Conservation (phyloP, 73 alveolate genomes). For the Stentor roeselii region DNA sequence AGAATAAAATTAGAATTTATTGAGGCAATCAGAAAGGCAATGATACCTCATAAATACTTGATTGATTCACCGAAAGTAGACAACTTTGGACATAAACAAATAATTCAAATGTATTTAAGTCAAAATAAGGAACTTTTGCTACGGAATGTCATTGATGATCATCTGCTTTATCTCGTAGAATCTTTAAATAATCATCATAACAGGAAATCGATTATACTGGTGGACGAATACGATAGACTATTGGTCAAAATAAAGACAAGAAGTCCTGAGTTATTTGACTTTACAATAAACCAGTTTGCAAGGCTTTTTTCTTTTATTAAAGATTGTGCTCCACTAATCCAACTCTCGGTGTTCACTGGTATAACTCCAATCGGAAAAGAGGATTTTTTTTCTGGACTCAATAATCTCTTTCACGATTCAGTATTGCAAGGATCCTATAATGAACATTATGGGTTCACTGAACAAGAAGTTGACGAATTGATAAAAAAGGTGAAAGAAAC, state of each 20-base stretch:
- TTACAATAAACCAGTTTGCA: neutral
- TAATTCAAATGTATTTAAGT: too few relatives aligned
- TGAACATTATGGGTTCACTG: neutral
- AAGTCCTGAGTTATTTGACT: neutral
- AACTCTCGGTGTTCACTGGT: neutral
- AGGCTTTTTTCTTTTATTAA: neutral
- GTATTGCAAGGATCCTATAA: neutral
- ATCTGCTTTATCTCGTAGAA: neutral
- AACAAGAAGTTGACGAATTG: neutral
- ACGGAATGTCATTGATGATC: too few relatives aligned
- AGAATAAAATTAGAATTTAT: too few relatives aligned
- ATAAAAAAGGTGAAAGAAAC: neutral
- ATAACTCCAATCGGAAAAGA: neutral
- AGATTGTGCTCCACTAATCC: neutral
- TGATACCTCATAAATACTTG: too few relatives aligned
- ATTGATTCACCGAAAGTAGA: too few relatives aligned
- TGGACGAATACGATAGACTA: constrained; percentile 2
- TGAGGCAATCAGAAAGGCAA: too few relatives aligned
- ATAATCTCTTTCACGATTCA: neutral
- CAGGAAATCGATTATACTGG: neutral
- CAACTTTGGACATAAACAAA: too few relatives aligned
- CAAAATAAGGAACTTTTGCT: too few relatives aligned
- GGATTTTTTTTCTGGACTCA: neutral
- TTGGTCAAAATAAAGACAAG: neutral
- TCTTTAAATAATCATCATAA: neutral